Evolutionary conservation across 768 basidiomycete genomes (phyloP).

Genomic region (Russula dissimulans): DNA sequence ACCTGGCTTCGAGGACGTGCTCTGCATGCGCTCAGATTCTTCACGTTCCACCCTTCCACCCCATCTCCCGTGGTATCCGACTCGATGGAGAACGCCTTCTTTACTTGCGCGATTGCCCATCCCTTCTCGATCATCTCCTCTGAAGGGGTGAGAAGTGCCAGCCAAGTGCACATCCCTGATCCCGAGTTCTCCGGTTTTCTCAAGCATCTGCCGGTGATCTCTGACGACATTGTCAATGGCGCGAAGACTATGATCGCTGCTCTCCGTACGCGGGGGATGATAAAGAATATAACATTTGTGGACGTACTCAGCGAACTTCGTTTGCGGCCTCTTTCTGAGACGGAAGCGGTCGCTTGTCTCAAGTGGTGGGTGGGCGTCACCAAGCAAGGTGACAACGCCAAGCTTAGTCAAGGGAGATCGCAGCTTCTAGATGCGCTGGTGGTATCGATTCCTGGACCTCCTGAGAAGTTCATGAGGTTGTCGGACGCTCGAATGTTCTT

Average conservation of each 20-base stretch:
- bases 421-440: slow-evolving; percentile 69
- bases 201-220: slow-evolving; percentile 65
- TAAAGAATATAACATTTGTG: slow-evolving; percentile 66
- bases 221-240: slow-evolving; percentile 45
- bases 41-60: slow-evolving; percentile 82
- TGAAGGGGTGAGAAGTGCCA: slow-evolving; percentile 56
- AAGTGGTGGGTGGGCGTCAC: slow-evolving; percentile 71
- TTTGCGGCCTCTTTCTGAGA: slow-evolving; percentile 54
- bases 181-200: slow-evolving; percentile 64
- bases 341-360: slow-evolving; percentile 73
- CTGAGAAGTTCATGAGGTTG: slow-evolving; percentile 57
- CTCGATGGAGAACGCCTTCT: slow-evolving; percentile 71
- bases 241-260: slow-evolving; percentile 52
- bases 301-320: slow-evolving; percentile 79
- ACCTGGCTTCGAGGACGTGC: slow-evolving; percentile 49
- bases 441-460: slow-evolving; percentile 34
- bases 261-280: slow-evolving; percentile 52
- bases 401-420: slow-evolving; percentile 39
- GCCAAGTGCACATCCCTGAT: slow-evolving; percentile 67
- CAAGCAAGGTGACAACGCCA: slow-evolving; percentile 27
- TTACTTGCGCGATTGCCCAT: slow-evolving; percentile 42
- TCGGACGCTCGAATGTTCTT: slow-evolving; percentile 63
- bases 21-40: slow-evolving; percentile 79
- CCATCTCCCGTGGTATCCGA: slow-evolving; percentile 72
- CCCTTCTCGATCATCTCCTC: slow-evolving; percentile 68